Percentiles rank a stretch among this genome's conserved stretches.
phyloP scores from a whole-genome alignment of 2,329 filamentous ascomycete genomes.

The Sarocladium brachiariae region DNA sequence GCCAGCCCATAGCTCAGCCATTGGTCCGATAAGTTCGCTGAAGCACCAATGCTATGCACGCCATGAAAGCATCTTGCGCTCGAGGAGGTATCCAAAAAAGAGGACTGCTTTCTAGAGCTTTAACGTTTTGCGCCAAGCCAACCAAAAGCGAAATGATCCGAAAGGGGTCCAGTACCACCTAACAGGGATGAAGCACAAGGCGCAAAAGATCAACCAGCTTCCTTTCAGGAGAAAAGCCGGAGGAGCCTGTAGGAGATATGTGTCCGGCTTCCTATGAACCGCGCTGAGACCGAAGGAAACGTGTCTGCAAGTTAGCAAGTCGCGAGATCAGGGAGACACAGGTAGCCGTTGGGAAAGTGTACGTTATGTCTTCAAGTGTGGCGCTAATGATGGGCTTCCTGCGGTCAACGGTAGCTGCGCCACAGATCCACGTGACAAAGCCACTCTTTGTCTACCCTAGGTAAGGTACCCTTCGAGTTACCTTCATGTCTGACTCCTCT shows the following conservation, averaged over 20 bases:
- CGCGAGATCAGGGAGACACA: background rate
- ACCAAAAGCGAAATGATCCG: background rate
- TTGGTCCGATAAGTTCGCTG: background rate
- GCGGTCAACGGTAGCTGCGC: too few species aligned
- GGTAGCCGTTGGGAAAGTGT: too few species aligned
- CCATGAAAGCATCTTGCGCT: background rate
- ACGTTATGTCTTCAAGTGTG: too few species aligned
- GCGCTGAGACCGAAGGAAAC: background rate
- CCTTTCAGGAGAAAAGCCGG: too few species aligned
- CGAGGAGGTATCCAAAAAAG: background rate
- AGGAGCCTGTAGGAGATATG: too few species aligned
- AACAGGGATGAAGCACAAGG: background rate
- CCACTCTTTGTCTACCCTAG: too few species aligned
- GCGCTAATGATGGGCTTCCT: too few species aligned
- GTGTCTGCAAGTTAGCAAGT: background rate
- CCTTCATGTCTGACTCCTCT: too few species aligned
- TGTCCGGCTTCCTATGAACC: background rate
- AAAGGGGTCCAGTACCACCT: background rate
- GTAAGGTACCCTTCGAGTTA: too few species aligned
- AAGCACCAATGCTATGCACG: too few species aligned
- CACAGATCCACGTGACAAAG: too few species aligned
- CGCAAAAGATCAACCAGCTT: background rate
- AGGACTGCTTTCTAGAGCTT: background rate
- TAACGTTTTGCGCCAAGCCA: background rate
- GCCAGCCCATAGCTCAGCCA: constrained; percentile 1